These are phyloP conservation scores for Chionographis japonica DNA, from an alignment of 106 monocot genomes.

Conservation along the genomic window DNA sequence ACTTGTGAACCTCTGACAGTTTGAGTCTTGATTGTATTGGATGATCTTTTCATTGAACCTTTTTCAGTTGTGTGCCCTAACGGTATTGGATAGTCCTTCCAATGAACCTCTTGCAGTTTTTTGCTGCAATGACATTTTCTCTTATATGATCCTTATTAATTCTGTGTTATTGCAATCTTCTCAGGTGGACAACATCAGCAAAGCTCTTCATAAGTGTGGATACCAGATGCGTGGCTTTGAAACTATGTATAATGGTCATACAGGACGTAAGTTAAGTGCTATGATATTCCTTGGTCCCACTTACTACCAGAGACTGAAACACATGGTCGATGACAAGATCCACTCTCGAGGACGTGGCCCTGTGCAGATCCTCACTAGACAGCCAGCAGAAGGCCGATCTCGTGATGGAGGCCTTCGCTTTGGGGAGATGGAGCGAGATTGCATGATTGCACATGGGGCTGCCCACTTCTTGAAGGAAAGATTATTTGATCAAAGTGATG, in stretches of 20 bases:
- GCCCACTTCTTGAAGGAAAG: conserved; percentile 93
- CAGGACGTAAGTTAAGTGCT: conserved; percentile 75
- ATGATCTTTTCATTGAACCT: no score
- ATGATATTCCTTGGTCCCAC: conserved; percentile 99
- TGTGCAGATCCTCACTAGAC: conserved; percentile 94
- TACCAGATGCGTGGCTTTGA: conserved; percentile 99
- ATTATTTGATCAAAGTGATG: conserved; percentile 95
- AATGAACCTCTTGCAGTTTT: no score
- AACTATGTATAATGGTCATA: conserved; percentile 99
- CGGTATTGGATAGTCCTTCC: no score
- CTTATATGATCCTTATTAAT: no score
- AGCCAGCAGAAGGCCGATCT: conserved; percentile 96
- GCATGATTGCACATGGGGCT: conserved; percentile 99
- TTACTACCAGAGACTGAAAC: conserved; percentile 96
- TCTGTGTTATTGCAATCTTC: neutral
- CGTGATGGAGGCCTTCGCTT: conserved; percentile 92
- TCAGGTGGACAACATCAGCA: conserved; percentile 98
- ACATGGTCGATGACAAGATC: conserved; percentile 99
- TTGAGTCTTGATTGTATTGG: no score
- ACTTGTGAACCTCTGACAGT: no score
- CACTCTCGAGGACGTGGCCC: conserved; percentile 96
- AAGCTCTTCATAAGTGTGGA: conserved; percentile 95
- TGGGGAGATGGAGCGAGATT: conserved; percentile 99
- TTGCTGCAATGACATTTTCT: no score
- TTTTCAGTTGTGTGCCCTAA: no score